Percentiles rank a stretch among this genome's conserved stretches.
Evolutionary conservation across 176 grass and related monocot genomes (phyloP).

Genomic region (Zea mays): Zm-B73-REFERENCE-NAM-5.0 NC_050096.1:230460501-230461000

Average conservation of each 20-base stretch:
- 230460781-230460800: slow-evolving; percentile 59
- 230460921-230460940: not conserved
- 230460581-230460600: slow-evolving; percentile 70
- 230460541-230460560: too few relatives aligned
- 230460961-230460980: slow-evolving; percentile 86
- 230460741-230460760: slow-evolving; percentile 28
- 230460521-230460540: too few relatives aligned
- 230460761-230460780: slow-evolving; percentile 65
- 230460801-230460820: slow-evolving; percentile 64
- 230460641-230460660: slow-evolving; percentile 45
- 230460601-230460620: slow-evolving; percentile 69
- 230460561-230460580: too few relatives aligned
- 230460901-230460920: not conserved
- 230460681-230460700: not conserved
- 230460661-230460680: too few relatives aligned
- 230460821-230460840: slow-evolving; percentile 75
- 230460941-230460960: slow-evolving; percentile 45
- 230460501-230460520: slow-evolving; percentile 49
- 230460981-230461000: slow-evolving; percentile 69
- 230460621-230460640: slow-evolving; percentile 61
- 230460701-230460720: not conserved
- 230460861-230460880: not conserved
- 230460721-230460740: not conserved
- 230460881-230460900: not conserved
- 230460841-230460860: slow-evolving; percentile 83